These are phyloP conservation scores for Pythium coloratum DNA, from an alignment of 352 stramenopile genomes.

Conservation along the genomic window DNA sequence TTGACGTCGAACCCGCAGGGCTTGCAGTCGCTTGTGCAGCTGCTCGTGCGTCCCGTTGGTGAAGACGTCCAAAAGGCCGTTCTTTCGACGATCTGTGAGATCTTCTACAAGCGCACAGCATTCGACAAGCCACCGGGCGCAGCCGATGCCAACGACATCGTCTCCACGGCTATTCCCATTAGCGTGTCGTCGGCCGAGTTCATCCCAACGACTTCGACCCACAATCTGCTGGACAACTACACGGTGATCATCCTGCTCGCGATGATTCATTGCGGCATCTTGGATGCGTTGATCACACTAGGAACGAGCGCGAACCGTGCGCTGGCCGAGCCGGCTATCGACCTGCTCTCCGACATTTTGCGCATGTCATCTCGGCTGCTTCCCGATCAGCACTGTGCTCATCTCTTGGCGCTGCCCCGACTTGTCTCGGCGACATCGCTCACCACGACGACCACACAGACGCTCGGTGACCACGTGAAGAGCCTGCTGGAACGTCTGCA, in stretches of 20 bases:
- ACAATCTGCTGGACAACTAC: slow-evolving; percentile 90
- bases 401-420: slow-evolving; percentile 72
- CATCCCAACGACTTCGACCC: slow-evolving; percentile 56
- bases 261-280: slow-evolving; percentile 84
- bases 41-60: slow-evolving; percentile 84
- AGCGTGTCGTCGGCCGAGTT: slow-evolving; percentile 68
- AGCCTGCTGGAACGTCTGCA: slow-evolving; percentile 73
- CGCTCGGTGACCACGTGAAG: slow-evolving; percentile 67
- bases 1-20: slow-evolving; percentile 88
- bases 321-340: slow-evolving; percentile 82
- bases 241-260: slow-evolving; percentile 82
- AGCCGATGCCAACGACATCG: slow-evolving; percentile 34
- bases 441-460: slow-evolving; percentile 68
- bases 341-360: slow-evolving; percentile 80
- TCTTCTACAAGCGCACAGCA: slow-evolving; percentile 86
- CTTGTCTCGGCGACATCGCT: slow-evolving; percentile 80
- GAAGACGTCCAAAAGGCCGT: slow-evolving; percentile 89
- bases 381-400: slow-evolving; percentile 82
- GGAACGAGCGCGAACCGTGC: slow-evolving; percentile 69
- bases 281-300: slow-evolving; percentile 83
- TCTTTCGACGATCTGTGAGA: slow-evolving; percentile 86
- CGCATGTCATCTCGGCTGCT: slow-evolving; percentile 82
- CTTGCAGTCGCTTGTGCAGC: slow-evolving; percentile 80
- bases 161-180: slow-evolving; percentile 57
- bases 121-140: slow-evolving; percentile 60